Evolutionary conservation across 2,329 filamentous ascomycete species (phyloP), one percentile per base, ranked within the genome.

Genomic region (Phialophora macrospora): DNA sequence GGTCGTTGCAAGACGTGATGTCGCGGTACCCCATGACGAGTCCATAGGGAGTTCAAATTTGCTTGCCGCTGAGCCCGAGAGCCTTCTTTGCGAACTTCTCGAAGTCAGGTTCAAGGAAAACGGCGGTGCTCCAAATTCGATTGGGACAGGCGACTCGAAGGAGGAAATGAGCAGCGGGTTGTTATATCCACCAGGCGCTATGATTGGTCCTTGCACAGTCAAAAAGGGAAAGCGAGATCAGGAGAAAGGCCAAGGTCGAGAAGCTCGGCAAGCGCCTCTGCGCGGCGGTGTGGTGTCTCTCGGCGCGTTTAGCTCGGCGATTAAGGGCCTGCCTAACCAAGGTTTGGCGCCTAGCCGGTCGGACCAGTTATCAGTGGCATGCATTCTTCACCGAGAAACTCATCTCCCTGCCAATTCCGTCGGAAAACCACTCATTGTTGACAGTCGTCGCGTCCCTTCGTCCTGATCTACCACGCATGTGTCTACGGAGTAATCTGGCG

Each of bases 361-460:
- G 44, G 20, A 26, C 56, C 56, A 59, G 26, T 46, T 30, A 59
- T 30, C 46, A 32, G 24, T 20, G 12, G 56, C 46, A 32, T 49
- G 38, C 17, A 20, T 46, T 32, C 22, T 46, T 46, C 41, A 38
- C 28, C 9, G 26, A 51, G 26, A 59, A 57, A 11, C 26, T 59
- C 56, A 49, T 59, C n/a, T 59, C 56, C 38, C 32, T 17, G 28
- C 32, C 32, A 59, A 59, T 59, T 24, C 51, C 56, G 28, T 48
- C 24, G 7, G 11, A n/a, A 51, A 28, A 59, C 56, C 56, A 59
- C 26, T 59, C 56, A 51, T 14, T 14, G 46, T n/a, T 44, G 38
- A 2, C 38, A n/a, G 38, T 44, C 38, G 14, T n/a, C 6, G 17
- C n/a, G 38, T 8, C 7, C 38, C 14, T 44, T 8, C n/a, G 38